Conservation (phyloP, 2,329 filamentous ascomycete genomes). For the Magnaporthales sp. region DNA sequence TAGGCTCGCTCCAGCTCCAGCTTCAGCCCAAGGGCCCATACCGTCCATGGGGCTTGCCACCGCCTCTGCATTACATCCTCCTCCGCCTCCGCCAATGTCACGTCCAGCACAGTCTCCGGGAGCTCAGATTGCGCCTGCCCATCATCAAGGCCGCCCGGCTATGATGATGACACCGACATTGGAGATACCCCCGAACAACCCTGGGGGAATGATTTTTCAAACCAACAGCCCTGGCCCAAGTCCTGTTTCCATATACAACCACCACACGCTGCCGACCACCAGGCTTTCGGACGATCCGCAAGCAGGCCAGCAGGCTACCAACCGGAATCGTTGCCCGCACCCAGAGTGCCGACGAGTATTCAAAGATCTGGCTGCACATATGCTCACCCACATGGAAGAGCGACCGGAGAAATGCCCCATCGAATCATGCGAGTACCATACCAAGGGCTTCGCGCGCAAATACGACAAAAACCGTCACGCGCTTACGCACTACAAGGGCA, state of each 20-base stretch:
- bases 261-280: constrained; percentile 3
- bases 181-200: not conserved
- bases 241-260: constrained; percentile 4
- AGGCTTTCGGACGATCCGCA: not conserved
- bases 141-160: not conserved
- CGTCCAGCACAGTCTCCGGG: constrained; percentile 4
- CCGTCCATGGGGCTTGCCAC: not conserved
- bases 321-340: constrained; percentile 58
- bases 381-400: constrained; percentile 88
- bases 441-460: constrained; percentile 87
- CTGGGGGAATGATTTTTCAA: not conserved
- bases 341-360: constrained; percentile 78
- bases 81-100: constrained; percentile 6
- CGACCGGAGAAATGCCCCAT: constrained; percentile 93
- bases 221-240: constrained; percentile 2
- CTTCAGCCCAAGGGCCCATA: constrained; percentile 8
- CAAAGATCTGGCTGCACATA: constrained; percentile 89
- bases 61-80: constrained; percentile 8
- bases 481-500: constrained; percentile 92
- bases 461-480: constrained; percentile 97
- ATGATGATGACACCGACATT: constrained; percentile 1
- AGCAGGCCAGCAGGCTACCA: not conserved
- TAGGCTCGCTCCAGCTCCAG: constrained; percentile 19
- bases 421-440: constrained; percentile 81
- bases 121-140: not conserved